These are phyloP conservation scores for Exserohilum rostratum DNA, from an alignment of 2,329 filamentous ascomycete genomes.

Conservation along the genomic window DNA sequence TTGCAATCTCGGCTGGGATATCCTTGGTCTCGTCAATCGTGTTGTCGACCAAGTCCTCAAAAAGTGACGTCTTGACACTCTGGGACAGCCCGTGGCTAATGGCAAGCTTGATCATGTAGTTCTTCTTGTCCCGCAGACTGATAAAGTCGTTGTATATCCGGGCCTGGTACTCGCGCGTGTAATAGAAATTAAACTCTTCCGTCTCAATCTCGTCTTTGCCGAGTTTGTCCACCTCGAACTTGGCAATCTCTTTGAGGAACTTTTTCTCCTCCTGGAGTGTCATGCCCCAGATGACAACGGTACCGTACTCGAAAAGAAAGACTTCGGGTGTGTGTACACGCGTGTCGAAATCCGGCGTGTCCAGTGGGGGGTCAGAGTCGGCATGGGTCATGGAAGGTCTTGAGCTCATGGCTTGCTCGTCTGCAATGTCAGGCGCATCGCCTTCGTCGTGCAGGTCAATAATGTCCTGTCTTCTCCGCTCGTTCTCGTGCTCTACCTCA, in stretches of 20 bases:
- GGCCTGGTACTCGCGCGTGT: constrained; percentile 95
- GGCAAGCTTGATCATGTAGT: constrained; percentile 97
- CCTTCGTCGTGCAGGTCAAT: constrained; percentile 63
- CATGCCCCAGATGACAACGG: constrained; percentile 99
- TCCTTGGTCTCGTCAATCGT: constrained; percentile 94
- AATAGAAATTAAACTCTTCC: constrained; percentile 99
- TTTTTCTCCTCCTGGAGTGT: constrained; percentile 83
- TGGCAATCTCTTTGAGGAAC: constrained; percentile 91
- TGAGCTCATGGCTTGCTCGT: constrained; percentile 33
- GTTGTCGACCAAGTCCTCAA: constrained; percentile 92
- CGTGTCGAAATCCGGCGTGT: constrained; percentile 78
- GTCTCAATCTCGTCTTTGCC: constrained; percentile 88
- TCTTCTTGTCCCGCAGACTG: constrained; percentile 87
- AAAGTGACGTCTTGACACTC: constrained; percentile 96
- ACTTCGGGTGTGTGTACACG: constrained; percentile 90
- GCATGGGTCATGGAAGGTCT: constrained; percentile 33
- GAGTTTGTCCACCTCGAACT: constrained; percentile 91
- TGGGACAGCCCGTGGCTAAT: constrained; percentile 96
- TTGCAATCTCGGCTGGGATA: constrained; percentile 88
- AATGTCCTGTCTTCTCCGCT: constrained; percentile 65
- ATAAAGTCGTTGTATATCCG: constrained; percentile 99
- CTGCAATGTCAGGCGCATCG: constrained; percentile 33
- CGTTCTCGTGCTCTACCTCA: constrained; percentile 66
- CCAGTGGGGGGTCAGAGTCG: constrained; percentile 41
- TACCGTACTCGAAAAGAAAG: constrained; percentile 96